Evolutionary conservation across 352 stramenopile genomes (phyloP).

Genomic region (Phytophthora nicotianae): DNA sequence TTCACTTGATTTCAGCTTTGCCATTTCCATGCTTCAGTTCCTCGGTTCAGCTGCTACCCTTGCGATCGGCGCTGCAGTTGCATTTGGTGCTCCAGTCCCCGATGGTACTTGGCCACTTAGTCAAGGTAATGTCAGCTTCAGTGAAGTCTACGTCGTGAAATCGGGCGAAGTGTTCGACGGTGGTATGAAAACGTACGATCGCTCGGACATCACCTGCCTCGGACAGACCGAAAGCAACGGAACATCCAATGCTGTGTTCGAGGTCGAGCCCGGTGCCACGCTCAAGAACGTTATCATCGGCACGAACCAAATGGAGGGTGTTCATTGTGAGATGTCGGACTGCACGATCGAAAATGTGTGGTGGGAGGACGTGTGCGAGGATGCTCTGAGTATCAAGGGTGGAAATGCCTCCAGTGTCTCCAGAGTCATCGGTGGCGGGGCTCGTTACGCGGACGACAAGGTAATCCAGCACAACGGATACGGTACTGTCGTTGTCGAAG

Average conservation of each 20-base stretch:
- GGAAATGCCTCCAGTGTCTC: slow-evolving; percentile 1
- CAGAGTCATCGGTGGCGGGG: background rate
- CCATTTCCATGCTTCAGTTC: background rate
- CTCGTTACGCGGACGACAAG: slow-evolving; percentile 6
- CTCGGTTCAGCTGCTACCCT: background rate
- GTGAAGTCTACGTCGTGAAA: background rate
- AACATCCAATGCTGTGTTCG: background rate
- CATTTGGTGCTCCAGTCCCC: background rate
- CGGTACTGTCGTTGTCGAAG: slow-evolving; percentile 1
- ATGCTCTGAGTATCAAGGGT: slow-evolving; percentile 3
- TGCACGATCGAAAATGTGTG: slow-evolving; percentile 3
- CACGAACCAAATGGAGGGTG: slow-evolving; percentile 2
- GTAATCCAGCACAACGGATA: slow-evolving; percentile 2
- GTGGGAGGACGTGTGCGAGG: slow-evolving; percentile 7
- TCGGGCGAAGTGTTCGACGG: background rate
- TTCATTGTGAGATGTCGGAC: background rate
- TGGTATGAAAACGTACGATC: background rate
- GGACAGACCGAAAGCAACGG: background rate
- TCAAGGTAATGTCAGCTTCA: background rate
- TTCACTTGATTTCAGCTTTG: background rate
- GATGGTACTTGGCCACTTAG: background rate
- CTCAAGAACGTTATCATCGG: slow-evolving; percentile 1
- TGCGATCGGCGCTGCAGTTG: background rate
- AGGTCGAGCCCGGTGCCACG: slow-evolving; percentile 1
- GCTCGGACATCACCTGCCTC: background rate